phyloP scores from a whole-genome alignment of 2,329 filamentous ascomycete species.

The Pestalotiopsis sp. region DNA sequence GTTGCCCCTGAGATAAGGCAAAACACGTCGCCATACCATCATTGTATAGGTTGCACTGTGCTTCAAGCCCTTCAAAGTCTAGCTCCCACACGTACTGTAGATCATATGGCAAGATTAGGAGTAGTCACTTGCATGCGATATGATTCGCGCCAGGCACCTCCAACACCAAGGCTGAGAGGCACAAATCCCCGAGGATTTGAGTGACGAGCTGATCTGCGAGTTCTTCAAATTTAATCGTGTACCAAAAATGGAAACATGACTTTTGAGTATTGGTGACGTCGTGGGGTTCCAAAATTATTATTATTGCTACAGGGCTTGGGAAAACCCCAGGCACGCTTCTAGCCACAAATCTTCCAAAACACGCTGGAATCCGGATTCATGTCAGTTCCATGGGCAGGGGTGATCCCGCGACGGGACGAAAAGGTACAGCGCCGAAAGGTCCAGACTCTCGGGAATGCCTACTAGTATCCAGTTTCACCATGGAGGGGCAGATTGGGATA shows the following conservation, averaged over 20 bases:
- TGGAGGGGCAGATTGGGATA: constrained; percentile 9
- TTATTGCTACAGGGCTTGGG: neutral
- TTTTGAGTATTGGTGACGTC: neutral
- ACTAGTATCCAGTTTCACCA: constrained; percentile 1
- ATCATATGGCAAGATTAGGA: neutral
- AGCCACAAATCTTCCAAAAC: neutral
- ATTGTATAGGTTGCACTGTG: neutral
- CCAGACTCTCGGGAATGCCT: constrained; percentile 7
- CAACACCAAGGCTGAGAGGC: neutral
- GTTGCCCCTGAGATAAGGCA: neutral
- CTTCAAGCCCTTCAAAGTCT: neutral
- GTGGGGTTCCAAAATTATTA: neutral
- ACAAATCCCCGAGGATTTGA: neutral
- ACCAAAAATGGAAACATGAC: neutral
- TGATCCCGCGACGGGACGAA: neutral
- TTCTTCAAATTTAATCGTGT: neutral
- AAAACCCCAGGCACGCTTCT: neutral
- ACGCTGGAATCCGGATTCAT: constrained; percentile 7
- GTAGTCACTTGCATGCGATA: neutral
- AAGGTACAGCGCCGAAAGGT: neutral
- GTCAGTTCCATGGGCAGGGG: constrained; percentile 1
- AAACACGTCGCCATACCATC: neutral
- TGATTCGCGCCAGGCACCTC: neutral
- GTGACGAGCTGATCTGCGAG: neutral
- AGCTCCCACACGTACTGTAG: neutral